These are phyloP conservation scores for Aspergillus ibericus DNA, from an alignment of 2,329 filamentous ascomycete genomes.

Conservation along the genomic window DNA sequence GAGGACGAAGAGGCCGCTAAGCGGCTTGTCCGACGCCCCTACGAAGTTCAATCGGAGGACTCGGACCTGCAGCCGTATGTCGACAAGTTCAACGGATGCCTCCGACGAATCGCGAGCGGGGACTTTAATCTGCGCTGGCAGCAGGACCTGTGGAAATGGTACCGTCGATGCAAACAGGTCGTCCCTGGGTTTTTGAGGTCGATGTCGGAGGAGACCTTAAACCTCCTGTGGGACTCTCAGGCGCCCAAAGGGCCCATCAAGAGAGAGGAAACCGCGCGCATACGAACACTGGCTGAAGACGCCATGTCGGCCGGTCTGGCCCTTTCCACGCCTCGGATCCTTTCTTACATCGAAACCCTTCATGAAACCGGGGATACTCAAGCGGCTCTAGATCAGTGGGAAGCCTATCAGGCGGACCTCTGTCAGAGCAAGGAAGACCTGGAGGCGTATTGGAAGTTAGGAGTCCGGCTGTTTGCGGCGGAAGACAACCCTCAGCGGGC, in stretches of 20 bases:
- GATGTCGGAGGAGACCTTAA: constrained; percentile 63
- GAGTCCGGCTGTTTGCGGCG: constrained; percentile 52
- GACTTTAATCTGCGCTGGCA: constrained; percentile 28
- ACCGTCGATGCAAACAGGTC: constrained; percentile 50
- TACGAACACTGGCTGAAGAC: constrained; percentile 64
- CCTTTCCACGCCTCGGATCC: constrained; percentile 59
- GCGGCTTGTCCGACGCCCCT: constrained; percentile 21
- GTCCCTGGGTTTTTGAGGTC: constrained; percentile 51
- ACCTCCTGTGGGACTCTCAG: constrained; percentile 65
- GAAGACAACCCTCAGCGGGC: constrained; percentile 50
- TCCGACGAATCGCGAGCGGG: constrained; percentile 33
- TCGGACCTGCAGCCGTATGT: constrained; percentile 41
- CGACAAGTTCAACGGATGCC: constrained; percentile 40
- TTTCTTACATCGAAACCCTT: constrained; percentile 68
- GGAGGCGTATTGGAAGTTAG: constrained; percentile 49
- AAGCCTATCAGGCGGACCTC: constrained; percentile 55
- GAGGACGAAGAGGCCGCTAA: constrained; percentile 19
- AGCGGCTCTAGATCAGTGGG: constrained; percentile 65
- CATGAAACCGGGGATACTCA: constrained; percentile 62
- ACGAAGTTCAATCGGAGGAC: constrained; percentile 34
- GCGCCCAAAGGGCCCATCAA: constrained; percentile 44
- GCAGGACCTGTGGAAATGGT: constrained; percentile 51
- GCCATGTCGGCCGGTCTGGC: constrained; percentile 60
- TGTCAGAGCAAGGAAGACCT: constrained; percentile 44
- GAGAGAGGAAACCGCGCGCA: constrained; percentile 57